A percentile compares a stretch with the other conserved stretches of the same genome.
Evolutionary conservation across 495 filamentous ascomycete genomes (phyloP).

Genomic region (Glonium stellatum): DNA sequence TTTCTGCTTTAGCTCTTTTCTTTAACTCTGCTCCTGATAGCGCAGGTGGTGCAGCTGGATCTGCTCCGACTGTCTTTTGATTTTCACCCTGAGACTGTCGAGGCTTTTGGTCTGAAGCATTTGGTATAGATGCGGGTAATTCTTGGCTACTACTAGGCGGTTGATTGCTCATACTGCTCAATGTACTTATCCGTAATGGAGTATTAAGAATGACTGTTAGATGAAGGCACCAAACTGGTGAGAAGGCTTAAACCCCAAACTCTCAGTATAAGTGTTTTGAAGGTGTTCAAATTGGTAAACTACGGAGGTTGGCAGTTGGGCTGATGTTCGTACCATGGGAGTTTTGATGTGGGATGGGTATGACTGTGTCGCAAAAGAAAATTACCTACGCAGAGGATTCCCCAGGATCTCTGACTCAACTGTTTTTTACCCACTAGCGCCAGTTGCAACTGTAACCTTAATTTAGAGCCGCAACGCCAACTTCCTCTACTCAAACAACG

Average conservation of each 20-base stretch:
- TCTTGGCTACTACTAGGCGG: not conserved
- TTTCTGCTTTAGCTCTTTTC: conserved; percentile 39
- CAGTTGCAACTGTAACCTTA: not conserved
- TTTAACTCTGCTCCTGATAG: conserved; percentile 34
- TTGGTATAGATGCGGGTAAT: not conserved
- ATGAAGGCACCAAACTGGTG: too few relatives aligned
- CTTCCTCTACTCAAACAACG: not conserved
- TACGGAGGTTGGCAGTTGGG: too few relatives aligned
- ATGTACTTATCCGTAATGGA: not conserved
- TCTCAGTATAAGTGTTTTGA: too few relatives aligned
- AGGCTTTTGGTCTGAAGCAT: not conserved
- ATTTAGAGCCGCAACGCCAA: not conserved
- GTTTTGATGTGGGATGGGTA: not conserved
- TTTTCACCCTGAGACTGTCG: not conserved
- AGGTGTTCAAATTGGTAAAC: too few relatives aligned
- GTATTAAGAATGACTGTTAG: too few relatives aligned
- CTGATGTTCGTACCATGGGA: not conserved
- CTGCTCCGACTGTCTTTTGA: not conserved
- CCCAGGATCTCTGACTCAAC: not conserved
- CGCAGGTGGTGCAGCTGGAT: not conserved
- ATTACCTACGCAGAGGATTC: not conserved
- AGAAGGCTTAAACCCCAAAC: too few relatives aligned
- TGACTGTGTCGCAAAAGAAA: not conserved
- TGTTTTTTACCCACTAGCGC: conserved; percentile 1
- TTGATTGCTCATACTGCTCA: not conserved